phyloP scores from a whole-genome alignment of 257 asterid species.

The Thymus mandschuricus region DNA sequence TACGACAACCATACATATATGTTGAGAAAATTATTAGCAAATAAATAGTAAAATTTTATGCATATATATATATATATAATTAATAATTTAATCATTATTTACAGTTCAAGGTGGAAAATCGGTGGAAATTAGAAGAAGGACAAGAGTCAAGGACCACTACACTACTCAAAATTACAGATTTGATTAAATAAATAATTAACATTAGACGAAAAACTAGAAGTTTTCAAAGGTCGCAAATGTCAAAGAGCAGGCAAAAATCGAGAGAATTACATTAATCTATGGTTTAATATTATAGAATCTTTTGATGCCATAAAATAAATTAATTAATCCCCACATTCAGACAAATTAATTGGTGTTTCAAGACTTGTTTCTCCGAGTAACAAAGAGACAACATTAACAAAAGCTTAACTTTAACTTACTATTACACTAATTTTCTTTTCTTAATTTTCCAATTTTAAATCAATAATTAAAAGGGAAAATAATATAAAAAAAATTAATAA shows the following conservation, averaged over 20 bases:
- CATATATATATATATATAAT: too few relatives aligned
- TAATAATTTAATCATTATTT: background rate
- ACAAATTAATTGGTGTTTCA: conserved; percentile 53
- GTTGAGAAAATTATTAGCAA: too few relatives aligned
- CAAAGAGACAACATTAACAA: conserved; percentile 52
- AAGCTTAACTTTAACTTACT: conserved; percentile 66
- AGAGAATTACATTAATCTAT: conserved; percentile 33
- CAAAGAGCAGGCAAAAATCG: conserved; percentile 45
- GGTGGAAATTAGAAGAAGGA: background rate
- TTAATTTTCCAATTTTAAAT: too few relatives aligned
- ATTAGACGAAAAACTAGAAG: conserved; percentile 11
- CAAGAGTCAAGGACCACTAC: conserved; percentile 19
- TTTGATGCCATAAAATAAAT: conserved; percentile 39
- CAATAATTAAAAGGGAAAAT: too few relatives aligned
- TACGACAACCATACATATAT: too few relatives aligned
- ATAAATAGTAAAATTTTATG: too few relatives aligned
- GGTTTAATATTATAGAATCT: conserved; percentile 43
- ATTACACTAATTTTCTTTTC: conserved; percentile 38
- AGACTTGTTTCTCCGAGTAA: conserved; percentile 47
- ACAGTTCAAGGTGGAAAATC: background rate
- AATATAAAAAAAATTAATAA: background rate
- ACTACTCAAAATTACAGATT: conserved; percentile 9
- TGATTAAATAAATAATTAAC: background rate
- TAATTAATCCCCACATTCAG: conserved; percentile 15
- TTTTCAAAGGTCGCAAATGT: conserved; percentile 38